These are phyloP conservation scores for Schwanniomyces yamadae DNA, from an alignment of 805 yeast species.

Conservation along the genomic window DNA sequence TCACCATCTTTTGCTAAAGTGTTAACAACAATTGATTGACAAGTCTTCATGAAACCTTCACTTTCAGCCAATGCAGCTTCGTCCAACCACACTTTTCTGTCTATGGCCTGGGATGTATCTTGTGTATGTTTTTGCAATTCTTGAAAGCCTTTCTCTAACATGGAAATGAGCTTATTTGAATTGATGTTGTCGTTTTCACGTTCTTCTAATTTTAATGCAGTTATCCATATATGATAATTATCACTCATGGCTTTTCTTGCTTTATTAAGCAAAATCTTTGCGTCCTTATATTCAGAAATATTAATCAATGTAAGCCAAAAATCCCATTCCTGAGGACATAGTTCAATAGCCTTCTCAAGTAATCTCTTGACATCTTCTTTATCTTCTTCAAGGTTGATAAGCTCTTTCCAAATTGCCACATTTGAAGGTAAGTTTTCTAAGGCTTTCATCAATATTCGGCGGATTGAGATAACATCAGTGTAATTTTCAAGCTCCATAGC, in stretches of 20 bases:
- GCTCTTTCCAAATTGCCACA: slow-evolving; percentile 64
- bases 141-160: slow-evolving; percentile 49
- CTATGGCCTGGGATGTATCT: slow-evolving; percentile 10
- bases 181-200: slow-evolving; percentile 45
- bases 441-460: slow-evolving; percentile 66
- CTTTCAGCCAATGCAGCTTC: slow-evolving; percentile 55
- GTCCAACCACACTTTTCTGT: slow-evolving; percentile 51
- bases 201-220: slow-evolving; percentile 65
- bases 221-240: slow-evolving; percentile 61
- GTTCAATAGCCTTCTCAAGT: slow-evolving; percentile 61
- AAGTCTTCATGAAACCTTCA: slow-evolving; percentile 45
- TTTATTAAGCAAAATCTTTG: slow-evolving; percentile 52
- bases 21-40: slow-evolving; percentile 52
- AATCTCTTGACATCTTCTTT: slow-evolving; percentile 50
- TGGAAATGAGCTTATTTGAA: slow-evolving; percentile 44
- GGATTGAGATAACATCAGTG: slow-evolving; percentile 49
- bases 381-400: slow-evolving; percentile 60
- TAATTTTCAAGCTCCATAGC: slow-evolving; percentile 62
- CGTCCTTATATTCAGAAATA: slow-evolving; percentile 44
- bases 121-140: slow-evolving; percentile 36
- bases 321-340: slow-evolving; percentile 62
- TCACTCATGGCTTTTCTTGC: slow-evolving; percentile 58
- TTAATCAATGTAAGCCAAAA: slow-evolving; percentile 64
- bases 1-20: slow-evolving; percentile 32
- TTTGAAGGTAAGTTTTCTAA: slow-evolving; percentile 61